Evolutionary conservation across 2,329 filamentous ascomycete genomes (phyloP), one percentile per base, ranked within the genome.

Genomic region (Alternaria viburni): DNA sequence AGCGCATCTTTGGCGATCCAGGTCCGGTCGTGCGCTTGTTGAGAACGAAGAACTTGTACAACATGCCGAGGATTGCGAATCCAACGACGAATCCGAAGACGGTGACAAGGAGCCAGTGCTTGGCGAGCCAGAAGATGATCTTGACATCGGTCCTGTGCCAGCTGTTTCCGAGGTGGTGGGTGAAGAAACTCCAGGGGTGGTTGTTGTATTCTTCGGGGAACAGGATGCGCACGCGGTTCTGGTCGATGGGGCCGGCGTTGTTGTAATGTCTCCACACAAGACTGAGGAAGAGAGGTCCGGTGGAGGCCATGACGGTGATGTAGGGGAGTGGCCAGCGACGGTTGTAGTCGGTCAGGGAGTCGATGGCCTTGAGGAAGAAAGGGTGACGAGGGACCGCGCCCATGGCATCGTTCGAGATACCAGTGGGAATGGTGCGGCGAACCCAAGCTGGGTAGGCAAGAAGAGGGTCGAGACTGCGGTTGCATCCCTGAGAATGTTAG

Each of bases 391-490:
- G 88, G 0, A 91, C 85, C 15, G 90, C 82, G 52, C 90, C 90
- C 91, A 94, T 93, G 44, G 89, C 90, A 73, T 94, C 91, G 82
- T 94, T 94, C 69, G 89, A 91, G 70, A 94, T 92, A 66, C 91
- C 91, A 1, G 91, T 94, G 3, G 92, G 92, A 3, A 86, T 82
- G 0, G 92, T 94, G 67, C 88, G 87, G 68, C 90, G 88, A 13
- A 91, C 84, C 86, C 89, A 92, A 45, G 90, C 89, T 17, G 88
- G 88, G 79, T 91, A 92, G 54, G 85, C 83, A 60, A 91, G 87
- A 13, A 91, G 85, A 57, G 89, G 89, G 72, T 92, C 90, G 51
- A 92, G 84, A 54, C 86, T 86, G 62, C 88, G 86, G 69, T 89
- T 86, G 82, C 90, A 93, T 70, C 90, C 90, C 87, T 89, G 13